These are phyloP conservation scores for Pythium aphanidermatum DNA, from an alignment of 352 stramenopile species.

Conservation along the genomic window DNA sequence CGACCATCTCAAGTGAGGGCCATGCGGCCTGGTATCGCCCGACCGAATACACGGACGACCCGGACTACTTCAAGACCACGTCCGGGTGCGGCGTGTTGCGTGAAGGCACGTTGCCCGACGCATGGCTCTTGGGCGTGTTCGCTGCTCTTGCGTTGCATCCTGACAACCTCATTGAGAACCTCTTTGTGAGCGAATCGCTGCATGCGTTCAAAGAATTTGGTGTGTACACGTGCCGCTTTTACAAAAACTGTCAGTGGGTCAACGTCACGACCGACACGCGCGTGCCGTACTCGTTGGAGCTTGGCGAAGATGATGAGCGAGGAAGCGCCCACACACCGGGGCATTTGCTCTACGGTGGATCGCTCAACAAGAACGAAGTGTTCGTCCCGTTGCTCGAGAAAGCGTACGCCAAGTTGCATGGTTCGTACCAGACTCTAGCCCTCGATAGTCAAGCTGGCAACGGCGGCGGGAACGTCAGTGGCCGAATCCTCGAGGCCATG, in stretches of 20 bases:
- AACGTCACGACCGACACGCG: conserved; percentile 86
- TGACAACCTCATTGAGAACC: conserved; percentile 86
- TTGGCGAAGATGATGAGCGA: conserved; percentile 30
- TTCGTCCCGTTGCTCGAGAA: conserved; percentile 88
- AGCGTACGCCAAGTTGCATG: conserved; percentile 87
- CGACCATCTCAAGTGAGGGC: conserved; percentile 19
- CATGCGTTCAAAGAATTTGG: conserved; percentile 77
- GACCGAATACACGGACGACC: conserved; percentile 64
- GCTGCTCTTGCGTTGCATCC: conserved; percentile 73
- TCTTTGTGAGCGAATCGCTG: conserved; percentile 84
- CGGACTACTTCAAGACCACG: conserved; percentile 82
- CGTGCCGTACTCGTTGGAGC: conserved; percentile 57
- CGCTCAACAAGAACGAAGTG: conserved; percentile 76
- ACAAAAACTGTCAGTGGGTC: conserved; percentile 87
- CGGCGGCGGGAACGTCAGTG: conserved; percentile 34
- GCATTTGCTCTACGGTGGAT: conserved; percentile 64
- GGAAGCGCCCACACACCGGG: conserved; percentile 27
- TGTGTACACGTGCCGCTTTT: conserved; percentile 90
- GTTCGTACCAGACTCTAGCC: conserved; percentile 54
- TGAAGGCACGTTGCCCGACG: conserved; percentile 63
- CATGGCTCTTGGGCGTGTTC: conserved; percentile 84
- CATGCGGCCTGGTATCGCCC: conserved; percentile 55
- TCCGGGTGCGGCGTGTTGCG: conserved; percentile 49
- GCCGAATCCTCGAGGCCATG: conserved; percentile 76
- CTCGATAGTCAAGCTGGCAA: conserved; percentile 34